These are phyloP conservation scores for Ajuga chamaepitys DNA, from an alignment of 257 asterid species.

Conservation along the genomic window DNA sequence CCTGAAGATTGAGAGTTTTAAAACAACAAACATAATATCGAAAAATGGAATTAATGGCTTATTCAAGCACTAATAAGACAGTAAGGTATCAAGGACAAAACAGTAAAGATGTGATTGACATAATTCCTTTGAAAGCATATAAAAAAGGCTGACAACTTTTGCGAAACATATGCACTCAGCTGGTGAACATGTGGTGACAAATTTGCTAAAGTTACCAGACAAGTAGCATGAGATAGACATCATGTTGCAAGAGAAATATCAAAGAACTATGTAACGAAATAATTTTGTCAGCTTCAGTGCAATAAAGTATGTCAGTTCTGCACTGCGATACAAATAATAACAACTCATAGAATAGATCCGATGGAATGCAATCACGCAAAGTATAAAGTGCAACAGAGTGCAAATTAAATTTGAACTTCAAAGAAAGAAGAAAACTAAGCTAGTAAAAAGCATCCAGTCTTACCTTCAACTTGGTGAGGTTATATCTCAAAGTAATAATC, in stretches of 20 bases:
- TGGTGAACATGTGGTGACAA: conserved; percentile 93
- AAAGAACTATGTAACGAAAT: conserved; percentile 4
- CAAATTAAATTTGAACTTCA: not conserved
- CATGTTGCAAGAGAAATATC: conserved; percentile 44
- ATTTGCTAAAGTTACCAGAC: conserved; percentile 88
- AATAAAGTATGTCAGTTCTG: not conserved
- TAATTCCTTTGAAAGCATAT: conserved; percentile 94
- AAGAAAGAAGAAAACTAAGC: not conserved
- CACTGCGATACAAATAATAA: not conserved
- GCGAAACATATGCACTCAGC: conserved; percentile 84
- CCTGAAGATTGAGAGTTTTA: conserved; percentile 32
- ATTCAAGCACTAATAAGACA: conserved; percentile 5
- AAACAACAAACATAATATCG: not conserved
- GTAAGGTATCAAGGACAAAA: not conserved
- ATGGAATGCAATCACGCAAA: not conserved
- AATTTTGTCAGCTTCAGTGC: not conserved
- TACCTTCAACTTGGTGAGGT: conserved; percentile 73
- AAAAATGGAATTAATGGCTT: not conserved
- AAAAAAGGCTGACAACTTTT: conserved; percentile 89
- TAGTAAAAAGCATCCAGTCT: conserved; percentile 19
- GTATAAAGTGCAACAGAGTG: not conserved
- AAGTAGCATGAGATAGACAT: conserved; percentile 85
- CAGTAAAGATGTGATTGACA: conserved; percentile 18
- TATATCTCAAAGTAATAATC: conserved; percentile 59
- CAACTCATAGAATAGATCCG: not conserved